Evolutionary conservation across 1,284 basidiomycete genomes (phyloP).

Genomic region (Schizophyllum amplum): DNA sequence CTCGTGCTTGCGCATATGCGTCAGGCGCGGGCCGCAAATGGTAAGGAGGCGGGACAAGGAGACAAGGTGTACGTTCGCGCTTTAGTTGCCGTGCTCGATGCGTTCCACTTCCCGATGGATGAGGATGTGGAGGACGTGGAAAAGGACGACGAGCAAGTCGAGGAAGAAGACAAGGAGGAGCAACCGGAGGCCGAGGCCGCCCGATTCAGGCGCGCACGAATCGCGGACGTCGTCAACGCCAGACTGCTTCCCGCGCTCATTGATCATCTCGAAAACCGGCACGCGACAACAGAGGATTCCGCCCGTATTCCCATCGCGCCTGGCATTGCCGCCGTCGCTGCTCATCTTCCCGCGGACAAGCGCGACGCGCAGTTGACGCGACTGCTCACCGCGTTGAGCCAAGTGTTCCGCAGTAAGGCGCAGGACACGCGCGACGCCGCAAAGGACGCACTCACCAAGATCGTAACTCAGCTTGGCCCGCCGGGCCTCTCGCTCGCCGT

Average conservation of each 20-base stretch:
- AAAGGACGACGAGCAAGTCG: slow-evolving; percentile 22
- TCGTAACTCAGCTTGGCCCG: slow-evolving; percentile 71
- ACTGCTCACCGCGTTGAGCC: slow-evolving; percentile 79
- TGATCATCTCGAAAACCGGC: slow-evolving; percentile 73
- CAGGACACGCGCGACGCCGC: slow-evolving; percentile 91
- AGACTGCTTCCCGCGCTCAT: slow-evolving; percentile 74
- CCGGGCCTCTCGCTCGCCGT: slow-evolving; percentile 69
- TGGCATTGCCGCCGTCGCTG: slow-evolving; percentile 82
- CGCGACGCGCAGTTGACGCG: slow-evolving; percentile 73
- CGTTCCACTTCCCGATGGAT: slow-evolving; percentile 87
- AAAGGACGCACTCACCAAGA: slow-evolving; percentile 80
- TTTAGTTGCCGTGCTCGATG: slow-evolving; percentile 81
- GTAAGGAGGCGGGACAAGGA: slow-evolving; percentile 63
- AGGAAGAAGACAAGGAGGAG: slow-evolving; percentile 23
- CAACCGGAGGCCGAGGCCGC: slow-evolving; percentile 14
- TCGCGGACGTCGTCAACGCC: slow-evolving; percentile 72
- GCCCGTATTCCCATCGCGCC: slow-evolving; percentile 85
- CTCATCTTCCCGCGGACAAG: slow-evolving; percentile 66
- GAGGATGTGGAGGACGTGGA: slow-evolving; percentile 29
- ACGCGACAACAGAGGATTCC: slow-evolving; percentile 77
- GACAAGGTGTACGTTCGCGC: slow-evolving; percentile 85
- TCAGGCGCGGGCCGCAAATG: slow-evolving; percentile 42
- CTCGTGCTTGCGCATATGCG: slow-evolving; percentile 81
- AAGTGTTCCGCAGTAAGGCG: slow-evolving; percentile 86
- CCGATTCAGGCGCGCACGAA: slow-evolving; percentile 28